phyloP scores from a whole-genome alignment of 805 yeast genomes.

The Pichia kluyveri region DNA sequence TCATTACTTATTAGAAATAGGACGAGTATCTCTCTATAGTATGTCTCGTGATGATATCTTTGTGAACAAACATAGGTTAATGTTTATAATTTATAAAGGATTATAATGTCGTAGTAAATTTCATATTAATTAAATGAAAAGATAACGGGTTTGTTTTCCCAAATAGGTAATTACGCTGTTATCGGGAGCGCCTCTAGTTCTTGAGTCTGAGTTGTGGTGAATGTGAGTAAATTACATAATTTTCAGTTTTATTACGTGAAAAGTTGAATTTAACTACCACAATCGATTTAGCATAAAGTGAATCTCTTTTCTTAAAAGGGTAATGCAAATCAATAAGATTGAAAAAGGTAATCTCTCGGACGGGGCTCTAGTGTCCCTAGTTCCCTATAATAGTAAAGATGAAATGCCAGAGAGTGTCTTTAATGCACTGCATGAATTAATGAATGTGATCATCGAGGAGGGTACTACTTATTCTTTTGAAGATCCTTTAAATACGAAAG shows the following conservation, averaged over 20 bases:
- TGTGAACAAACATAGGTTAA: too few species aligned
- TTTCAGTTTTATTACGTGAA: too few species aligned
- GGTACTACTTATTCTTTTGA: constrained; percentile 73
- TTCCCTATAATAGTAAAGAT: constrained; percentile 43
- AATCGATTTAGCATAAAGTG: too few species aligned
- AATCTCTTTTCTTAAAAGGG: constrained; percentile 2
- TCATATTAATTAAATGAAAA: too few species aligned
- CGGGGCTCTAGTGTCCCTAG: constrained; percentile 36
- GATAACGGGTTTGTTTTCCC: not conserved
- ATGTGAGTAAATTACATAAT: too few species aligned
- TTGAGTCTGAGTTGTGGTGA: too few species aligned
- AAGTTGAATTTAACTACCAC: too few species aligned
- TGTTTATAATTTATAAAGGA: too few species aligned
- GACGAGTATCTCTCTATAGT: too few species aligned
- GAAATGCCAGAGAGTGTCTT: constrained; percentile 46
- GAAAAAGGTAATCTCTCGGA: constrained; percentile 18
- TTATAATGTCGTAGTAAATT: too few species aligned
- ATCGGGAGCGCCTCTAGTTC: not conserved
- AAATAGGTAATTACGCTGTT: not conserved
- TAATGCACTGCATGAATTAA: constrained; percentile 36
- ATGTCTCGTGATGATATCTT: too few species aligned
- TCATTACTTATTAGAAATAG: not conserved
- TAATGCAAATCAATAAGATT: constrained; percentile 5
- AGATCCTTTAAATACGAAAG: constrained; percentile 32
- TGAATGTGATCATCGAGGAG: constrained; percentile 57